These are phyloP conservation scores for Mycena olivaceomarginata DNA, from an alignment of 768 basidiomycete genomes.

Conservation along the genomic window DNA sequence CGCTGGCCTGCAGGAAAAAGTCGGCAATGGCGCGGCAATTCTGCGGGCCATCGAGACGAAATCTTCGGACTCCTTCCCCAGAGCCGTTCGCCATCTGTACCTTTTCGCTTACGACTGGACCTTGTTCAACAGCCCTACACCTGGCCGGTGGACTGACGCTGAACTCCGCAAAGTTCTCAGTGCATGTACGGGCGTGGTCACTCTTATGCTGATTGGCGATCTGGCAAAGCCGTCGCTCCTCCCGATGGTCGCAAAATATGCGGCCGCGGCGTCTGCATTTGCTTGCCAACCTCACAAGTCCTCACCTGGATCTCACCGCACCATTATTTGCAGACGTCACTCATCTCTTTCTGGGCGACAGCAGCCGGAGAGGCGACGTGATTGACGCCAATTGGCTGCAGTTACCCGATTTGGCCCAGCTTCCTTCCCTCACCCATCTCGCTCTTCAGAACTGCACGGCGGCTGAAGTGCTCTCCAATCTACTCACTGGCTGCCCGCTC, in stretches of 20 bases:
- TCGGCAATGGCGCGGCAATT: neutral
- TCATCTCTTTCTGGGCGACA: neutral
- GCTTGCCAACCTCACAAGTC: neutral
- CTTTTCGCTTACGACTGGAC: neutral
- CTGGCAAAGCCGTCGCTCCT: neutral
- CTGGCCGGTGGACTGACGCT: neutral
- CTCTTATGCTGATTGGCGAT: neutral
- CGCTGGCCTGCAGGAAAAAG: neutral
- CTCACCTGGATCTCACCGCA: neutral
- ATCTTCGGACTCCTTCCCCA: neutral
- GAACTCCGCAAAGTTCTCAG: neutral
- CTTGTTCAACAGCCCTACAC: neutral
- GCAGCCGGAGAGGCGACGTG: neutral
- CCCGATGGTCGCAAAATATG: neutral
- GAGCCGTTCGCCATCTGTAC: neutral
- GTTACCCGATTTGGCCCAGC: neutral
- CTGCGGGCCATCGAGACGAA: neutral
- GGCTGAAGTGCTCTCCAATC: neutral
- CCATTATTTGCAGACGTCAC: constrained; percentile 5
- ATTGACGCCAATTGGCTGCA: neutral
- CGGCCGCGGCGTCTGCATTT: neutral
- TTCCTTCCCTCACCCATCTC: constrained; percentile 3
- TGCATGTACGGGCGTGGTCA: neutral
- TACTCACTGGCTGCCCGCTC: neutral
- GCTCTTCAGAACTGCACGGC: neutral